A percentile compares a stretch with the other conserved stretches of the same genome.
These are phyloP conservation scores for Epichloe brachyelytri DNA, from an alignment of 2,329 filamentous ascomycete genomes.

Conservation along the genomic window DNA sequence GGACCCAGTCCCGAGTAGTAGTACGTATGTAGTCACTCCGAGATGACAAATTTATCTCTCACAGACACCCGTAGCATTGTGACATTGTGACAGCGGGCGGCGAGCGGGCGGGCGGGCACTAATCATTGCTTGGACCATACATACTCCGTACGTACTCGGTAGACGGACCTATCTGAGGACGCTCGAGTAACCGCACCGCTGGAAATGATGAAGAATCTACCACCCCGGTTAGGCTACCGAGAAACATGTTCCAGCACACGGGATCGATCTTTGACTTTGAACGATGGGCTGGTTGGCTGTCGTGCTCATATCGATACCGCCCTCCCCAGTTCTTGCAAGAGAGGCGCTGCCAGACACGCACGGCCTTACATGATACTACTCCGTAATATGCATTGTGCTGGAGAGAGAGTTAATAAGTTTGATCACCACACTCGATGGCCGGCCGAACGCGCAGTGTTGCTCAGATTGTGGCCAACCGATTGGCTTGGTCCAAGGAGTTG, in stretches of 20 bases:
- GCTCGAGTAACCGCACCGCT: neutral
- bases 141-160: neutral
- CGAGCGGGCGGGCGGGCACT: neutral
- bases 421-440: neutral
- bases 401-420: too few species aligned
- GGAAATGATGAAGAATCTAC: conserved; percentile 3
- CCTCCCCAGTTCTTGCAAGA: neutral
- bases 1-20: too few species aligned
- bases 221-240: conserved; percentile 3
- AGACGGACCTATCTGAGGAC: neutral
- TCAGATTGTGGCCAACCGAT: neutral
- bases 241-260: conserved; percentile 2
- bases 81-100: neutral
- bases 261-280: neutral
- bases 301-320: neutral
- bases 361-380: neutral
- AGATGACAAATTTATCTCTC: neutral
- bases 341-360: neutral
- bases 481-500: neutral
- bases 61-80: neutral
- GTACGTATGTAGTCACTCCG: neutral
- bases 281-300: neutral
- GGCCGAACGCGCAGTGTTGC: neutral
- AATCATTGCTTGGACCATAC: neutral
- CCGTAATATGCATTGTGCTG: neutral